A percentile compares a stretch with the other conserved stretches of the same genome.
Evolutionary conservation across 192 early-diverging fungal species (phyloP).

Genomic region (Backusella liffmaniae): DNA sequence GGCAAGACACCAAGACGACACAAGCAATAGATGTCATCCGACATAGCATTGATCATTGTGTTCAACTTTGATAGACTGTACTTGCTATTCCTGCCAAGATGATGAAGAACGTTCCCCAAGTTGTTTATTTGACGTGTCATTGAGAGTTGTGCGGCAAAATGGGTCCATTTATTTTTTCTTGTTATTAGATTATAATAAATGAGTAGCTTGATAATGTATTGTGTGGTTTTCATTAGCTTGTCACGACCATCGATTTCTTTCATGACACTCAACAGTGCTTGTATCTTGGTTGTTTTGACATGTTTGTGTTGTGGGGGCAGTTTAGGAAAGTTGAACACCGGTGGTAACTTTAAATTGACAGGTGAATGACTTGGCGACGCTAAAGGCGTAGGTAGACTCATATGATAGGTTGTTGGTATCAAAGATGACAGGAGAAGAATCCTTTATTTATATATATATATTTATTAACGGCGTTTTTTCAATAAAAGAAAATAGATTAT

Average conservation of each 20-base stretch:
- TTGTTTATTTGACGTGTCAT: slow-evolving; percentile 72
- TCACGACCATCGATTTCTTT: slow-evolving; percentile 80
- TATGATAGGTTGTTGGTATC: neutral
- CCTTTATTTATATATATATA: neutral
- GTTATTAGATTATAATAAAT: slow-evolving; percentile 42
- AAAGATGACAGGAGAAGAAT: neutral
- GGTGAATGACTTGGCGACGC: neutral
- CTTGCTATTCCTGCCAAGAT: neutral
- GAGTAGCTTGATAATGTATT: slow-evolving; percentile 70
- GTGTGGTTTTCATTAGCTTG: slow-evolving; percentile 75
- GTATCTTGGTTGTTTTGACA: neutral
- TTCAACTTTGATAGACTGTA: slow-evolving; percentile 59
- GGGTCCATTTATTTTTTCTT: slow-evolving; percentile 28
- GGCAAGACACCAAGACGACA: slow-evolving; percentile 64
- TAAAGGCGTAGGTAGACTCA: neutral
- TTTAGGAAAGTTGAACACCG: neutral
- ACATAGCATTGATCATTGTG: slow-evolving; percentile 53
- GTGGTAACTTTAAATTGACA: neutral
- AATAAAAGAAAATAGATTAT: neutral
- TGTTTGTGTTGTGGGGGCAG: neutral
- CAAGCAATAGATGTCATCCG: slow-evolving; percentile 73
- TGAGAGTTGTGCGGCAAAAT: slow-evolving; percentile 67
- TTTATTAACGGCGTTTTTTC: neutral
- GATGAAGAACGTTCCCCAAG: slow-evolving; percentile 47
- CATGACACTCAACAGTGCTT: slow-evolving; percentile 58